Evolutionary conservation across 2,329 filamentous ascomycete genomes (phyloP), one percentile per base, ranked within the genome.

Genomic region (Arthrinium phaeospermum): DNA sequence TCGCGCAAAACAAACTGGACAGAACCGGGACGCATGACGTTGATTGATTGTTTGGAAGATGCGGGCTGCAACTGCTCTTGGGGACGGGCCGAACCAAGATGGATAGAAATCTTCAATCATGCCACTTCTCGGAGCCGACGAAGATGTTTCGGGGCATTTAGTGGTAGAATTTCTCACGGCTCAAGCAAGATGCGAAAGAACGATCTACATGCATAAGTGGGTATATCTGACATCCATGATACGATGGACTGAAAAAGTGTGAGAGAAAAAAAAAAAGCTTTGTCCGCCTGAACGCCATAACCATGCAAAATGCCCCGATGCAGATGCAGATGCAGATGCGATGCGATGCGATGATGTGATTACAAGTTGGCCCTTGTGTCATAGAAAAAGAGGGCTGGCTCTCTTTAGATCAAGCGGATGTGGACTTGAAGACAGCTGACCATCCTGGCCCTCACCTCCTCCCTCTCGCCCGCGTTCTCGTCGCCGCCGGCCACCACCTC

Each of bases 401-500:
- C 57, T 64, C 8, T 89, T 75, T 16, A 49, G 22, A 83, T 84
- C 46, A 87, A 80, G 71, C 81, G 81, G 53, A 90, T 83, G 8
- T 81, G 82, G 13, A 86, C 84, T 78, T 89, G 87, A 46, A 90
- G 77, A 47, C 83, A 86, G 75, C 87, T 90, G 71, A 90, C 73
- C 71, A 37, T 76, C 75, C 46, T 76, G 76, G n/a, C 72, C 75
- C 4, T 75, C 78, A 79, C 76, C 72, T 79, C 77, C 51, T 77
- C 77, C 27, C 72, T 75, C 22, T 70, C 74, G 22, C 74, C 70
- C 72, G 72, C 73, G 34, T 64, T 64, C 1, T 64, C 82, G 0
- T 81, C 84, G 0, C 80, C 83, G 27, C 82, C 82, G 1, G 78
- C 78, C 19, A 90, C 83, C 44, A 94, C 83, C 79, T 94, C 92